Conservation (phyloP, 2,329 filamentous ascomycete genomes). For the Fusarium sambucinum region DNA sequence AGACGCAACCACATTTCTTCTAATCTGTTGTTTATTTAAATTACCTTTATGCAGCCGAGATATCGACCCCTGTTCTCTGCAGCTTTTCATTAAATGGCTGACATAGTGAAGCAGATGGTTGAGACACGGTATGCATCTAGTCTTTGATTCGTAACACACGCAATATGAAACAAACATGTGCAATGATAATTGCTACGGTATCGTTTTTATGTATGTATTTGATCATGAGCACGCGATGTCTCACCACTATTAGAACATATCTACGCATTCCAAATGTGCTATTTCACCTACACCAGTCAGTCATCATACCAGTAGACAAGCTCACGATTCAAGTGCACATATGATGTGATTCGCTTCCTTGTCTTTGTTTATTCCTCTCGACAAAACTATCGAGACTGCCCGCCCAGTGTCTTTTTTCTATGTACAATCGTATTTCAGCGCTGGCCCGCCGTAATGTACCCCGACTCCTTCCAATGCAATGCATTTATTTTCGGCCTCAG, state of each 20-base stretch:
- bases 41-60: not conserved
- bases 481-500: constrained; percentile 43
- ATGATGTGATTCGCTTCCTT: constrained; percentile 23
- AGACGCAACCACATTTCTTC: not conserved
- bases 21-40: not conserved
- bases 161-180: not conserved
- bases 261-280: constrained; percentile 15
- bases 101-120: not conserved
- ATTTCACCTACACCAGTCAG: not conserved
- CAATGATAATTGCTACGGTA: not conserved
- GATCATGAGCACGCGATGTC: not conserved
- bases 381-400: constrained; percentile 30
- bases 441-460: constrained; percentile 44
- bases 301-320: not conserved
- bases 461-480: constrained; percentile 49
- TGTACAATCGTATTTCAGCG: constrained; percentile 48
- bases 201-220: not conserved
- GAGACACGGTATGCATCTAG: constrained; percentile 12
- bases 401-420: constrained; percentile 45
- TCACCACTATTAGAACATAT: not conserved
- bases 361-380: constrained; percentile 32
- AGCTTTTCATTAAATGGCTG: not conserved
- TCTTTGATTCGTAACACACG: constrained; percentile 1
- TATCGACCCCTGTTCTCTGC: not conserved
- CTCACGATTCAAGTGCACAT: not conserved